Evolutionary conservation across 2,329 filamentous ascomycete species (phyloP).

Genomic region (Penicillium corylophilum): DNA sequence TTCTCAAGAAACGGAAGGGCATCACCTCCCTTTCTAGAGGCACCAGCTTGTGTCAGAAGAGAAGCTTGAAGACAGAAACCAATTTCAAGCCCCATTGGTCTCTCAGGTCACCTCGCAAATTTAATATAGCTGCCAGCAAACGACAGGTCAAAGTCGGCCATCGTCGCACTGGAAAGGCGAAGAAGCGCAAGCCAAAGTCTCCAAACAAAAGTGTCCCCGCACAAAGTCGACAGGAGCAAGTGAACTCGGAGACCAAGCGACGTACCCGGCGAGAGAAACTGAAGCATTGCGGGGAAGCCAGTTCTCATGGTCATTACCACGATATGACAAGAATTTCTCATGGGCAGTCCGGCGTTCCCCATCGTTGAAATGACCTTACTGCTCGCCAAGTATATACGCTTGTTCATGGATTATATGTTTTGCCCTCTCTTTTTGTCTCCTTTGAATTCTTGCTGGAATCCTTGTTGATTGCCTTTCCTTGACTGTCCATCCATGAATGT

Average conservation of each 20-base stretch:
- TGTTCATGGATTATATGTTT: not conserved
- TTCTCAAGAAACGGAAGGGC: conserved; percentile 8
- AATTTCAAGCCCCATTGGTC: not conserved
- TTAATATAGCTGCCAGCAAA: not conserved
- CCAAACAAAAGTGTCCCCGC: not conserved
- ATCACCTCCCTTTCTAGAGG: not conserved
- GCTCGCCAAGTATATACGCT: not conserved
- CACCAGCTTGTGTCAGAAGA: not conserved
- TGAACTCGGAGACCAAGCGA: conserved; percentile 37
- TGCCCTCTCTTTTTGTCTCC: no score
- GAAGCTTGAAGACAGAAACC: not conserved
- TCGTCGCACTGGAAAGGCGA: conserved; percentile 5
- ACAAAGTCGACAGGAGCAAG: conserved; percentile 18
- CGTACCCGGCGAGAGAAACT: conserved; percentile 37
- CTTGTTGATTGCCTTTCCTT: no score
- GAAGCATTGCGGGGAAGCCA: conserved; percentile 24
- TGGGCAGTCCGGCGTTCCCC: not conserved
- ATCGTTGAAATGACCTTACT: conserved; percentile 4
- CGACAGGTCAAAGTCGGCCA: conserved; percentile 1
- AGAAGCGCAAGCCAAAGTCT: not conserved
- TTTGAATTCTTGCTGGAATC: no score
- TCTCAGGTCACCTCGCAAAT: not conserved
- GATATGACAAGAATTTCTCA: conserved; percentile 12
- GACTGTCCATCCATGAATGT: no score
- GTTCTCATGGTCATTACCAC: conserved; percentile 17